Conservation (phyloP, 768 basidiomycete genomes). For the Trametopsis cervina region DNA sequence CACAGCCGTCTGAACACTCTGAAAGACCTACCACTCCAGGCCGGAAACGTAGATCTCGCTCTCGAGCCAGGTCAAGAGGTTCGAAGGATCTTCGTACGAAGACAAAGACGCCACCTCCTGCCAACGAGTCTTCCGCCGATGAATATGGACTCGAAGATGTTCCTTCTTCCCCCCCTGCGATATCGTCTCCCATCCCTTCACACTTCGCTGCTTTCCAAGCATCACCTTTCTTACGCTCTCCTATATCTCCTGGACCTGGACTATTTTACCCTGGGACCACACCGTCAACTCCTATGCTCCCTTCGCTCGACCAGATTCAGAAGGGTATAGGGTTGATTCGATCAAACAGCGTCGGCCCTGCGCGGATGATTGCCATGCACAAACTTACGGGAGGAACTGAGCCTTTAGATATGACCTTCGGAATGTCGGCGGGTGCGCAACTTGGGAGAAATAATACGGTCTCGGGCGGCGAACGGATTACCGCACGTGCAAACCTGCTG, state of each 20-base stretch:
- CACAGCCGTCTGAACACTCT: slow-evolving; percentile 20
- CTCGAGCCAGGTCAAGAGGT: slow-evolving; percentile 50
- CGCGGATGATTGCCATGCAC: slow-evolving; percentile 71
- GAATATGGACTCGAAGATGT: slow-evolving; percentile 30
- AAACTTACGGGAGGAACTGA: slow-evolving; percentile 79
- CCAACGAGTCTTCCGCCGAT: slow-evolving; percentile 68
- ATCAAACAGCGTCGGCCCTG: slow-evolving; percentile 79
- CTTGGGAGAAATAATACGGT: slow-evolving; percentile 69
- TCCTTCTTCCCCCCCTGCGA: slow-evolving; percentile 34
- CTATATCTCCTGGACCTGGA: slow-evolving; percentile 41
- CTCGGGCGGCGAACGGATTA: slow-evolving; percentile 72
- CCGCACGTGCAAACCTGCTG: slow-evolving; percentile 63
- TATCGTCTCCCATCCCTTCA: slow-evolving; percentile 47
- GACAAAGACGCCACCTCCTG: slow-evolving; percentile 39
- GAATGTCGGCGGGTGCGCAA: slow-evolving; percentile 35
- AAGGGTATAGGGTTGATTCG: slow-evolving; percentile 62
- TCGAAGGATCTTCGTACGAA: slow-evolving; percentile 71
- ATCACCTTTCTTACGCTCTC: slow-evolving; percentile 36
- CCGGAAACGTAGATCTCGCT: slow-evolving; percentile 66
- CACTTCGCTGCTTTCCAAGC: slow-evolving; percentile 36
- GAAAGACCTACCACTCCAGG: slow-evolving; percentile 30
- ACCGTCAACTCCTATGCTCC: slow-evolving; percentile 60
- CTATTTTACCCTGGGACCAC: slow-evolving; percentile 60
- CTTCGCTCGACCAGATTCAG: slow-evolving; percentile 73
- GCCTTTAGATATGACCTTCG: slow-evolving; percentile 45